A percentile compares a stretch with the other conserved stretches of the same genome.
Evolutionary conservation across 352 stramenopile genomes (phyloP).

Genomic region (Phytophthora pluvialis): DNA sequence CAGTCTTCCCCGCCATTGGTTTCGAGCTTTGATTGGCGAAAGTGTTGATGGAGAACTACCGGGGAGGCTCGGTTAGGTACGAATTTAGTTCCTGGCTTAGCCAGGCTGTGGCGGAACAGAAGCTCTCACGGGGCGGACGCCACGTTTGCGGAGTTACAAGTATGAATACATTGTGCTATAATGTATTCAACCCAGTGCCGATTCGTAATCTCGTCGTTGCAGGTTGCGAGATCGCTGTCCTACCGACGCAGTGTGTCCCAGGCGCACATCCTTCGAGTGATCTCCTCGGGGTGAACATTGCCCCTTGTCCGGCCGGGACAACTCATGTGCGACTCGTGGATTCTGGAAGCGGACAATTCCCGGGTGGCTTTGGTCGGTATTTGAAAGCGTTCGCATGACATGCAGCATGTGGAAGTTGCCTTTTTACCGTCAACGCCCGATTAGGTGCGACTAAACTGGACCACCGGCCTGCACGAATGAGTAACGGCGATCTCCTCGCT

Average conservation of each 20-base stretch:
- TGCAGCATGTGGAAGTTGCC: slow-evolving; percentile 7
- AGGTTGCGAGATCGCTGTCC: slow-evolving; percentile 7
- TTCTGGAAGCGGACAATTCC: neutral
- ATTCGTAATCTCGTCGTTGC: slow-evolving; percentile 12
- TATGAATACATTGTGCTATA: no score
- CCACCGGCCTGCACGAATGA: slow-evolving; percentile 12
- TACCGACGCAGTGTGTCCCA: slow-evolving; percentile 3
- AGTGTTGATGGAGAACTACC: neutral
- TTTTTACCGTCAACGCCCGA: slow-evolving; percentile 8
- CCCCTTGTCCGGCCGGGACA: neutral
- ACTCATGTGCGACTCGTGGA: neutral
- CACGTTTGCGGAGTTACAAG: no score
- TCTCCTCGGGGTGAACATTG: neutral
- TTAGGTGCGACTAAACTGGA: slow-evolving; percentile 15
- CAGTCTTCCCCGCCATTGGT: slow-evolving; percentile 52
- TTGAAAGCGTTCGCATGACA: no score
- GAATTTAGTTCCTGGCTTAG: neutral
- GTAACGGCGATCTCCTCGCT: slow-evolving; percentile 1
- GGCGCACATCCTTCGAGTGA: slow-evolving; percentile 11
- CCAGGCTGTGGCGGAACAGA: no score
- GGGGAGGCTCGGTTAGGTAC: neutral
- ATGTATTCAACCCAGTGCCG: neutral
- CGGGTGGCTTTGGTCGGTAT: no score
- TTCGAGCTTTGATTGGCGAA: slow-evolving; percentile 17
- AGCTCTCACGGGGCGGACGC: no score